These are phyloP conservation scores for Metschnikowia borealis DNA, from an alignment of 805 yeast genomes.

Conservation along the genomic window DNA sequence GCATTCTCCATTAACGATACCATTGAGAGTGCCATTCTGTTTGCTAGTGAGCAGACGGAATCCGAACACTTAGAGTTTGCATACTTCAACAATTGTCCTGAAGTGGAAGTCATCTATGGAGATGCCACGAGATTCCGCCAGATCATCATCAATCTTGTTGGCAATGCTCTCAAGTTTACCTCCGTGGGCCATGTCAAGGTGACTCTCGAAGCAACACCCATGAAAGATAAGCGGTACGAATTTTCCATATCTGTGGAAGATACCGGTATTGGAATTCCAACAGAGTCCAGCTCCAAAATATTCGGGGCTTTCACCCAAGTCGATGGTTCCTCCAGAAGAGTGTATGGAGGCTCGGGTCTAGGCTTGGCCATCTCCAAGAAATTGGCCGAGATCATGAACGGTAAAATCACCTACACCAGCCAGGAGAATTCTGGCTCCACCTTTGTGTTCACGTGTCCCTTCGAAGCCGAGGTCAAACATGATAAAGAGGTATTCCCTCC, in stretches of 20 bases:
- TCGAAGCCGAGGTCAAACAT: constrained; percentile 24
- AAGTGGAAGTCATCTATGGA: constrained; percentile 38
- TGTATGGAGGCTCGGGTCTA: constrained; percentile 50
- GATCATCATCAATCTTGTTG: constrained; percentile 47
- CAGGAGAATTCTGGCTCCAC: constrained; percentile 45
- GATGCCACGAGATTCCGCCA: constrained; percentile 50
- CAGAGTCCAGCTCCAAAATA: constrained; percentile 39
- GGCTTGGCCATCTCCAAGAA: constrained; percentile 48
- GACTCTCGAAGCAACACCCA: constrained; percentile 27
- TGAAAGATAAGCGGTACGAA: constrained; percentile 32
- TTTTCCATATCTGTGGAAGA: constrained; percentile 41
- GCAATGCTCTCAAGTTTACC: constrained; percentile 53
- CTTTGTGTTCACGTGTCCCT: constrained; percentile 36
- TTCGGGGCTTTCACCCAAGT: constrained; percentile 54
- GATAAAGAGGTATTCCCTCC: constrained; percentile 8
- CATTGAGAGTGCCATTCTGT: constrained; percentile 45
- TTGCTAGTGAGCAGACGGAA: constrained; percentile 47
- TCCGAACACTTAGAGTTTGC: constrained; percentile 43
- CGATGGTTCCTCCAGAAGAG: constrained; percentile 50
- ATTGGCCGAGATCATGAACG: constrained; percentile 48
- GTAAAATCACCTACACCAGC: constrained; percentile 43
- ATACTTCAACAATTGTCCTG: constrained; percentile 39
- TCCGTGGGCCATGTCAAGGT: constrained; percentile 40
- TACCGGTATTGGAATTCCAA: constrained; percentile 53
- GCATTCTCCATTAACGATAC: constrained; percentile 45